These are phyloP conservation scores for Sugiyamaella novakii DNA, from an alignment of 1,139 yeast genomes.

Conservation along the genomic window DNA sequence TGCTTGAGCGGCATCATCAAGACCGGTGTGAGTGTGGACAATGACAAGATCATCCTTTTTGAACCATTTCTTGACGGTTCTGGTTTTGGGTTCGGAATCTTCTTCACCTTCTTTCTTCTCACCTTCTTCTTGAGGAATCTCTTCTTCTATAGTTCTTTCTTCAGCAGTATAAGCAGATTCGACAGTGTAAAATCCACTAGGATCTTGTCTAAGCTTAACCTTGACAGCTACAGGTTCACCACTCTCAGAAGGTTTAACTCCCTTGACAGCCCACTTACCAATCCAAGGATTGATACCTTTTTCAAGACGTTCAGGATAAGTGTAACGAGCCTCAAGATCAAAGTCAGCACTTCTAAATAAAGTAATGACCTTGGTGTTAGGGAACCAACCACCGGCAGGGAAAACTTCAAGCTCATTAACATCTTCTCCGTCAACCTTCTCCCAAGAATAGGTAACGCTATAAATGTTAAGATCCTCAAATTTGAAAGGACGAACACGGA, in stretches of 20 bases:
- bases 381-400: slow-evolving; percentile 92
- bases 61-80: slow-evolving; percentile 89
- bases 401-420: slow-evolving; percentile 93
- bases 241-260: slow-evolving; percentile 77
- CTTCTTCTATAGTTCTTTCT: slow-evolving; percentile 85
- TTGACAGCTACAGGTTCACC: slow-evolving; percentile 83
- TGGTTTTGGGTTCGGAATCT: slow-evolving; percentile 75
- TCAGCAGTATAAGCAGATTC: slow-evolving; percentile 95
- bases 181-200: slow-evolving; percentile 91
- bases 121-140: slow-evolving; percentile 39
- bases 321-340: slow-evolving; percentile 82
- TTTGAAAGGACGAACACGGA: slow-evolving; percentile 98
- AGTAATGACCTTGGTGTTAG: slow-evolving; percentile 93
- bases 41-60: slow-evolving; percentile 80
- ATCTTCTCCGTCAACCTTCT: slow-evolving; percentile 84
- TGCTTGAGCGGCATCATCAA: slow-evolving; percentile 60
- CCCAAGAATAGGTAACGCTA: slow-evolving; percentile 96
- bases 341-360: slow-evolving; percentile 91
- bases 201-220: slow-evolving; percentile 94
- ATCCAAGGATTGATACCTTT: slow-evolving; percentile 63
- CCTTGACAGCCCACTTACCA: slow-evolving; percentile 84
- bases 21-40: slow-evolving; percentile 63
- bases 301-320: slow-evolving; percentile 73
- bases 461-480: slow-evolving; percentile 92
- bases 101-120: slow-evolving; percentile 56